Evolutionary conservation across 345 rosid genomes (phyloP), one percentile per base, ranked within the genome.

Genomic region (Euphorbia pulcherrima): DNA sequence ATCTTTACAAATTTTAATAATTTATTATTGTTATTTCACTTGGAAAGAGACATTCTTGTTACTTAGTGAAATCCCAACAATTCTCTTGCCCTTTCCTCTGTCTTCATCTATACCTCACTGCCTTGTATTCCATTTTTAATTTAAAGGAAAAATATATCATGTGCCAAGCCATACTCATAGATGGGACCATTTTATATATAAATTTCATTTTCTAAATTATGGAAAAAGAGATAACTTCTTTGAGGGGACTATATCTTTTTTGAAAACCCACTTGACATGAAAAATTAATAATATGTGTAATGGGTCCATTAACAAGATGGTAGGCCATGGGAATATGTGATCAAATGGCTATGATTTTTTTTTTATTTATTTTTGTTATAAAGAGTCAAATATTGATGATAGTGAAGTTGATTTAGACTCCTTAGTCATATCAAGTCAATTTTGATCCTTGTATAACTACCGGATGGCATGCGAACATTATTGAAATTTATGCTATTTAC

Each of bases 61-160:
- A 62, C 50, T 35, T 74, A 51, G 68, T 55, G 64, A 23, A 21
- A 23, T 27, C 37, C 77, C 58, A 23, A 54, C 50, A 67, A 20
- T 73, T 7, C 67, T 54, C 20, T 47, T 65, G 73, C 13, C 13
- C 59, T 74, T 74, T 74, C 78, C 73, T 68, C 53, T 74, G 78
- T 74, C 78, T 37, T 63, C 66, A 13, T 63, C 78, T 53, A n/a
- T n/a, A 23, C 28, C 57, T 21, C 10, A 16, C 37, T 33, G 7
- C 12, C 13, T 41, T 6, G 12, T 2, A 7, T 1, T 41, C 12
- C 14, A 6, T 1, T 41, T 41, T 44, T 18, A 44, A 44, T 33
- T 33, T 2, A 44, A 44, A 44, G 16, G 16, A 44, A 12, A 7
- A 7, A 44, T 7, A 44, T 13, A 40, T 55, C 41, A 33, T 59